phyloP scores from a whole-genome alignment of 768 basidiomycete genomes.

The Dioszegia crocea region DNA sequence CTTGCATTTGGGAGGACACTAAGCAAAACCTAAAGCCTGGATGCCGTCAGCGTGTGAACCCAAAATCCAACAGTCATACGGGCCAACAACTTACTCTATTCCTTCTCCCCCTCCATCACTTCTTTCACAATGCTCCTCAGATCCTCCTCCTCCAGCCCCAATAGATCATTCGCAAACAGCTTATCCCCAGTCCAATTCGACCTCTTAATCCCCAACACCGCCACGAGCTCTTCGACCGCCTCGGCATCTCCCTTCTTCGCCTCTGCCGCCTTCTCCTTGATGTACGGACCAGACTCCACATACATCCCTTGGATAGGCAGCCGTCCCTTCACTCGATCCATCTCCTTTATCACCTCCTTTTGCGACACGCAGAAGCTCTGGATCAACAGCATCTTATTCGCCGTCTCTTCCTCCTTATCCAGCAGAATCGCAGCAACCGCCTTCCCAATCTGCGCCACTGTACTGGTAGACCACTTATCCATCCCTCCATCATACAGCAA shows the following conservation, averaged over 20 bases:
- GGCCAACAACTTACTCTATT: not conserved
- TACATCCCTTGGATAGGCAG: not conserved
- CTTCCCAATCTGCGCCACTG: conserved; percentile 9
- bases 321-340: conserved; percentile 4
- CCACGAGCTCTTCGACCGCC: conserved; percentile 16
- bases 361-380: conserved; percentile 17
- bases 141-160: conserved; percentile 21
- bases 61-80: no score
- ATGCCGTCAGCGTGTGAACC: no score
- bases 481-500: conserved; percentile 14
- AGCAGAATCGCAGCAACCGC: conserved; percentile 9
- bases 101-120: not conserved
- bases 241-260: conserved; percentile 16
- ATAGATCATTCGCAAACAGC: conserved; percentile 29
- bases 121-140: not conserved
- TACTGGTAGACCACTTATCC: conserved; percentile 8
- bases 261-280: conserved; percentile 3
- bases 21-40: no score
- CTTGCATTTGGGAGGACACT: no score
- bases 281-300: conserved; percentile 1
- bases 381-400: conserved; percentile 14
- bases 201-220: conserved; percentile 14
- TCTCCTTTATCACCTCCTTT: conserved; percentile 1
- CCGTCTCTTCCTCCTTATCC: conserved; percentile 11
- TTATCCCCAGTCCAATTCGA: conserved; percentile 18